Percentiles rank a stretch among this genome's conserved stretches.
phyloP scores from a whole-genome alignment of 2,329 filamentous ascomycete species.

The Elsinoe perseae region DNA sequence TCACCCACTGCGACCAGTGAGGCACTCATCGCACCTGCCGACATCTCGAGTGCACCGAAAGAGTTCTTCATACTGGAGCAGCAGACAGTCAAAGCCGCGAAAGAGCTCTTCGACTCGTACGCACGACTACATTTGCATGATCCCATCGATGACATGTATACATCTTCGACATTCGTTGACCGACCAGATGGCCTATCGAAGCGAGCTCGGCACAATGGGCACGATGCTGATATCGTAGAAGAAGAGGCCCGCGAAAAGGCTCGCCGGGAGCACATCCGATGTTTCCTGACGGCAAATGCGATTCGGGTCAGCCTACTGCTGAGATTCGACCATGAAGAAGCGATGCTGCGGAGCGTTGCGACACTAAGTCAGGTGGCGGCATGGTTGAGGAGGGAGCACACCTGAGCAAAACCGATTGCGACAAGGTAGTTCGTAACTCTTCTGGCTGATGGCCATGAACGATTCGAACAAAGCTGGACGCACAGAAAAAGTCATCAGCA shows the following conservation, averaged over 20 bases:
- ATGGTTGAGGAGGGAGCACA: neutral
- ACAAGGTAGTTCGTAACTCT: too few relatives aligned
- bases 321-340: conserved; percentile 26
- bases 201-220: neutral
- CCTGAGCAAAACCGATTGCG: neutral
- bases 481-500: too few relatives aligned
- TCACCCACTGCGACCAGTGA: neutral
- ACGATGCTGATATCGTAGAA: neutral
- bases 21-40: neutral
- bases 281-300: conserved; percentile 27
- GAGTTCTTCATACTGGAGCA: neutral
- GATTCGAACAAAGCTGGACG: too few relatives aligned
- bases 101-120: neutral
- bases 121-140: neutral
- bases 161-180: neutral
- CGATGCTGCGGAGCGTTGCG: conserved; percentile 24
- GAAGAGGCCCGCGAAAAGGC: conserved; percentile 18
- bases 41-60: neutral
- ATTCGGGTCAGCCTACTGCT: conserved; percentile 27
- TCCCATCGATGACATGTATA: neutral
- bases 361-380: conserved; percentile 22
- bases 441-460: too few relatives aligned
- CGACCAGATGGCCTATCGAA: neutral
- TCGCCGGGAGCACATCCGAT: conserved; percentile 21
- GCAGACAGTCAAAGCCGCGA: neutral